phyloP scores from a whole-genome alignment of 495 filamentous ascomycete genomes.

The Podospora australis region DNA sequence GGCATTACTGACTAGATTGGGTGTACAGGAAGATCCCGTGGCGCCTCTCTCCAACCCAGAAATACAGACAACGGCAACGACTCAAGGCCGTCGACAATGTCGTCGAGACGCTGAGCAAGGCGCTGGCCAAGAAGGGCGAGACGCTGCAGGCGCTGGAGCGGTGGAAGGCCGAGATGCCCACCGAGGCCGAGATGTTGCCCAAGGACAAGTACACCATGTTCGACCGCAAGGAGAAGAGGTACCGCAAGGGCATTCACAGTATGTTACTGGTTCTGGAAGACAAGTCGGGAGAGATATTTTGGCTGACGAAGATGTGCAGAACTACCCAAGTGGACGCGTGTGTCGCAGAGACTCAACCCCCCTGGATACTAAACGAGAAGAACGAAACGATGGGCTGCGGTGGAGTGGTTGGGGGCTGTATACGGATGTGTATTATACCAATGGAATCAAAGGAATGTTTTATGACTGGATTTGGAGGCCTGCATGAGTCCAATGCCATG shows the following conservation, averaged over 20 bases:
- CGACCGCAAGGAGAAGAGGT: conserved; percentile 89
- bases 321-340: conserved; percentile 91
- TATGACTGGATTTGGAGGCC: conserved; percentile 2
- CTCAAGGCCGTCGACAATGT: conserved; percentile 79
- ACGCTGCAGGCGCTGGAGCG: conserved; percentile 66
- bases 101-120: conserved; percentile 66
- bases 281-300: conserved; percentile 2
- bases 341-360: conserved; percentile 87
- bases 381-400: conserved; percentile 3
- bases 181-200: conserved; percentile 90
- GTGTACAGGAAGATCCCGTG: conserved; percentile 96
- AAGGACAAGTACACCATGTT: conserved; percentile 98
- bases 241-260: conserved; percentile 97
- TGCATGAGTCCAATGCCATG: too few species aligned
- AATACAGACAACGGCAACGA: conserved; percentile 80
- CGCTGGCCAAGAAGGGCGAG: conserved; percentile 64
- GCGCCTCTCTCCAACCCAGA: conserved; percentile 86
- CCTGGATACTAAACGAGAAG: conserved; percentile 72
- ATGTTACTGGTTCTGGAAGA: conserved; percentile 37
- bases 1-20: too few species aligned
- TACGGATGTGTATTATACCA: conserved; percentile 24
- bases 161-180: conserved; percentile 95
- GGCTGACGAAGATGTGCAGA: conserved; percentile 45
- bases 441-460: conserved; percentile 17
- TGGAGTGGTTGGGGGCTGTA: conserved; percentile 12